Base-by-base conservation (phyloP, 2,329 filamentous ascomycete species). In the Colletotrichum somersetense region DNA sequence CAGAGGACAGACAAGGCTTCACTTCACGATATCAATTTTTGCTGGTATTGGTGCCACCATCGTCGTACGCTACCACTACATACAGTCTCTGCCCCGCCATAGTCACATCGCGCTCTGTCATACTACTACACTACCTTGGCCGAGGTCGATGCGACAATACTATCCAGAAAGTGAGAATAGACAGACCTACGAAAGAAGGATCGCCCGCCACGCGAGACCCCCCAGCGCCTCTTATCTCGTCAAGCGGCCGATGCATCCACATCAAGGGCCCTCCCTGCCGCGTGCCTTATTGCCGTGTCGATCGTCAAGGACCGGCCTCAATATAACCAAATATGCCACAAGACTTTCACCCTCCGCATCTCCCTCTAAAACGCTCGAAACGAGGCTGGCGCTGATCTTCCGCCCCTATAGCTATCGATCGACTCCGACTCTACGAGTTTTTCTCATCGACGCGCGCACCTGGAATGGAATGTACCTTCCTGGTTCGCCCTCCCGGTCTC, bases 351-450 rank as follows among this genome's bases (percentile, higher is more conserved):
- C 10, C 40, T 20, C 23, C 38, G 52, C 7, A n/a, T 16, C 52
- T 12, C 35, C 65, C 52, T n/a, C 55, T 18, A 16, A 52, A 35
- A 58, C 33, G 52, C 23, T 48, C 68, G 52, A 71, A 62, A 68
- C 52, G 52, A 71, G 46, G 33, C 40, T 50, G 14, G 1, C 42
- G 18, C 42, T 44, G 20, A n/a, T 20, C 44, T 7, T 12, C 50
- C 40, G 62, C n/a, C 42, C 42, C 12, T 35, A 52, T 33, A 35
- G 44, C 53, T 23, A 33, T 35, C 52, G 35, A 52, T 59, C 38
- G 53, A 33, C 56, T 12, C 48, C 1, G 48, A 26, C 40, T 40
- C 55, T 42, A 20, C 42, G 16, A 16, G 2, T 2, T 58, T 44
- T 40, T n/a, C 46, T 23, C 44, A n/a, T 50, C n/a, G 44, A 16